Conservation (phyloP, 1,139 yeast genomes). For the Kodamaea arcana region DNA sequence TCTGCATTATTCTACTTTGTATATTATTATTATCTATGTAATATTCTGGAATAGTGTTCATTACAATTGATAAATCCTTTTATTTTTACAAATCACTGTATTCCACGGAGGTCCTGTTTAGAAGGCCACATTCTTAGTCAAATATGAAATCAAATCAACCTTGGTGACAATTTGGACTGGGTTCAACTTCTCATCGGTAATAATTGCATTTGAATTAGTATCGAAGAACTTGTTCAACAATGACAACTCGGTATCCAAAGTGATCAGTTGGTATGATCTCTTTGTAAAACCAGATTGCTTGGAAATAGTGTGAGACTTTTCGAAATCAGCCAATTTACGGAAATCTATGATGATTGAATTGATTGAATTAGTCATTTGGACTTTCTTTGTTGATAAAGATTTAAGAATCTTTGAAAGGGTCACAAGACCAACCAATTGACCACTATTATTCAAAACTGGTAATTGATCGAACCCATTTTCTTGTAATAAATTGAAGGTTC, state of each 20-base stretch:
- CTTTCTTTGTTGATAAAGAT: conserved; percentile 59
- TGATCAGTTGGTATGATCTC: conserved; percentile 63
- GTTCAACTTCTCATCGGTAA: conserved; percentile 65
- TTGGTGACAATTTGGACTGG: conserved; percentile 86
- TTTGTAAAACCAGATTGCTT: conserved; percentile 61
- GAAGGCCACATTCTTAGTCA: conserved; percentile 36
- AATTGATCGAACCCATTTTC: conserved; percentile 82
- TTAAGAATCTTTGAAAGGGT: conserved; percentile 74
- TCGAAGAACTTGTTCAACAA: conserved; percentile 79
- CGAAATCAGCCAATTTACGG: conserved; percentile 66
- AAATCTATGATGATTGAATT: conserved; percentile 67
- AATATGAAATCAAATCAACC: conserved; percentile 74
- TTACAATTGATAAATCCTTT: neutral
- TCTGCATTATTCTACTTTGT: too few relatives aligned
- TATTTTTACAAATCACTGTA: neutral
- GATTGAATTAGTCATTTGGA: conserved; percentile 59
- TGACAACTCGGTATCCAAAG: conserved; percentile 62
- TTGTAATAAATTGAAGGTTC: conserved; percentile 68
- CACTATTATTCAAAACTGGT: conserved; percentile 62
- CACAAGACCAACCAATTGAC: conserved; percentile 70
- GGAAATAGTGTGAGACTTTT: conserved; percentile 61
- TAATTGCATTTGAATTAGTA: conserved; percentile 81
- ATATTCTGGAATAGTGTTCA: too few relatives aligned
- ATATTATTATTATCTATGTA: too few relatives aligned
- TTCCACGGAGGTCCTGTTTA: too few relatives aligned